A percentile compares a stretch with the other conserved stretches of the same genome.
These are phyloP conservation scores for Hericium erinaceus DNA, from an alignment of 768 basidiomycete genomes.

Conservation along the genomic window DNA sequence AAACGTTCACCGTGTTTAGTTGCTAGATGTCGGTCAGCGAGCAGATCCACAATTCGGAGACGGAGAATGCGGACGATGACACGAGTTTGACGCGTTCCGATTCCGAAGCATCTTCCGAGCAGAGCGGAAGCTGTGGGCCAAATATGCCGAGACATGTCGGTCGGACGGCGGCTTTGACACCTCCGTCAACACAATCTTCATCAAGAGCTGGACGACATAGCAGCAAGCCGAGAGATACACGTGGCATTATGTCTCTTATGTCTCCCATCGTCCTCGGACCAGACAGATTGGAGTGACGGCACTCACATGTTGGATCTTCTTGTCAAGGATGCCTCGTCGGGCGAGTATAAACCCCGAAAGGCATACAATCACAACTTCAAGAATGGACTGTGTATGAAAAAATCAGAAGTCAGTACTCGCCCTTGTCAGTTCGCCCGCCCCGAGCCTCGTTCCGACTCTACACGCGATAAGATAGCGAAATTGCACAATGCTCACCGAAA, in stretches of 20 bases:
- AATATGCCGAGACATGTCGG: no score
- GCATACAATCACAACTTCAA: conserved; percentile 83
- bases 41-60: background rate
- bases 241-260: no score
- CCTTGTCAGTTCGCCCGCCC: background rate
- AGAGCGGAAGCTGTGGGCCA: no score
- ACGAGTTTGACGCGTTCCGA: background rate
- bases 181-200: background rate
- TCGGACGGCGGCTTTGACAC: background rate
- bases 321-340: conserved; percentile 72
- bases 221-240: no score
- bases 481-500: conserved; percentile 32
- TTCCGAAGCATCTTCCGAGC: no score
- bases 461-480: background rate
- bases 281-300: no score
- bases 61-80: background rate
- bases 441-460: background rate
- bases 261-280: no score
- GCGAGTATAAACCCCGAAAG: conserved; percentile 79
- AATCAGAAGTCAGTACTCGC: background rate
- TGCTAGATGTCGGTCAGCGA: conserved; percentile 31
- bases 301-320: conserved; percentile 77
- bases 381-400: conserved; percentile 56
- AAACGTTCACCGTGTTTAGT: conserved; percentile 77
- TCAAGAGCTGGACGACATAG: background rate